Evolutionary conservation across 345 rosid species (phyloP).

Genomic region (Eucalyptus fibrosa): DNA sequence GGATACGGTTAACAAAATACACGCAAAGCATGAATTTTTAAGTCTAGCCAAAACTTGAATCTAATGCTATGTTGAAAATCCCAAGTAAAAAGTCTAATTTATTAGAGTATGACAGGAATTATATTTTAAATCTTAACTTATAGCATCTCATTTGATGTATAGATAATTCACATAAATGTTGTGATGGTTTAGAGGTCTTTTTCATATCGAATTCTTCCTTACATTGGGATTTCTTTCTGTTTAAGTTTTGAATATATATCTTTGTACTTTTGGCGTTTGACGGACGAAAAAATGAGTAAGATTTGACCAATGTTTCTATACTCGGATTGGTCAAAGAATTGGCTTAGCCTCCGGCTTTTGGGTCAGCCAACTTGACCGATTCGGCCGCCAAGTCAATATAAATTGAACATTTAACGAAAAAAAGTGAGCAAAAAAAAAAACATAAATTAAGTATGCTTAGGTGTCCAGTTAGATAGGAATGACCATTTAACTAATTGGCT

Average conservation of each 20-base stretch:
- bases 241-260: neutral
- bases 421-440: accelerated
- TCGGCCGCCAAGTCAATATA: neutral
- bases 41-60: neutral
- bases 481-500: neutral
- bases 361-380: neutral
- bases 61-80: neutral
- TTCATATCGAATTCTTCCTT: neutral
- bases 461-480: neutral
- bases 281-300: neutral
- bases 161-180: neutral
- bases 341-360: neutral
- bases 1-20: neutral
- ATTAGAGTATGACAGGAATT: neutral
- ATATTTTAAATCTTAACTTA: neutral
- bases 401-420: neutral
- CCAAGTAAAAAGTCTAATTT: neutral
- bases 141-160: too few species aligned
- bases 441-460: neutral
- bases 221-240: neutral
- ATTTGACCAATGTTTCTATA: neutral
- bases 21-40: too few species aligned
- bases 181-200: neutral
- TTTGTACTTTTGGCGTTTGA: neutral
- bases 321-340: neutral